Percentiles rank a stretch among this genome's conserved stretches.
Conservation (phyloP, 768 basidiomycete genomes). For the Hemileccinum rubropunctum region DNA sequence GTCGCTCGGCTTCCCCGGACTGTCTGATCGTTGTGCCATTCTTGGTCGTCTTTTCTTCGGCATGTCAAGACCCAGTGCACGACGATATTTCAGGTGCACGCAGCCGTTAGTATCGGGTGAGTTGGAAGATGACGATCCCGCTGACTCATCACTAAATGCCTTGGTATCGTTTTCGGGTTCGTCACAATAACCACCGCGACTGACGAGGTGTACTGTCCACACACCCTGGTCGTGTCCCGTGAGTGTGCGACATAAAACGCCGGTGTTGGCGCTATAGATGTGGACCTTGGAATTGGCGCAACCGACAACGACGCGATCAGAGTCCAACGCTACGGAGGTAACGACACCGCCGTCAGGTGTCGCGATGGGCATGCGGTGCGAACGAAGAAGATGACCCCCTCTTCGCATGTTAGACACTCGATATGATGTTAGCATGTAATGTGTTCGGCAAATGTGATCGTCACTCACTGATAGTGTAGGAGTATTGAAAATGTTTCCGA, state of each 20-base stretch:
- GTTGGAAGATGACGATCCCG: background rate
- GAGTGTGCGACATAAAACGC: constrained; percentile 72
- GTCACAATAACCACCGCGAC: constrained; percentile 53
- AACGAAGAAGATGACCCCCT: constrained; percentile 67
- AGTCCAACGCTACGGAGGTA: constrained; percentile 83
- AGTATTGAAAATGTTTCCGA: constrained; percentile 66
- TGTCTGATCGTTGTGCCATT: constrained; percentile 10
- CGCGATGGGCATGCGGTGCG: constrained; percentile 51
- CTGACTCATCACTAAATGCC: constrained; percentile 6
- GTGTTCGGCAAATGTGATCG: background rate
- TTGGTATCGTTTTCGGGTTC: constrained; percentile 11
- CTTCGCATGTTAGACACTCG: constrained; percentile 79
- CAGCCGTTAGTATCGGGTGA: constrained; percentile 19
- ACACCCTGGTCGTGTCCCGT: constrained; percentile 88
- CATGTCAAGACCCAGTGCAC: constrained; percentile 47
- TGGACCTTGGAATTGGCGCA: constrained; percentile 84
- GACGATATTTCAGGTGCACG: constrained; percentile 37
- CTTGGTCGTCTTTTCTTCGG: constrained; percentile 22
- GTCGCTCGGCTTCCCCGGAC: constrained; percentile 43
- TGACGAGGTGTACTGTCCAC: constrained; percentile 84
- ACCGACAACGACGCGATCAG: constrained; percentile 82
- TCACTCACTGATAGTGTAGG: constrained; percentile 65
- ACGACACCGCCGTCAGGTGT: constrained; percentile 62
- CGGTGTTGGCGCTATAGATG: constrained; percentile 78
- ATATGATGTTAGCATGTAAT: constrained; percentile 1